Conservation (phyloP, 139 green algal genomes). For the Dunaliella primolecta region DNA sequence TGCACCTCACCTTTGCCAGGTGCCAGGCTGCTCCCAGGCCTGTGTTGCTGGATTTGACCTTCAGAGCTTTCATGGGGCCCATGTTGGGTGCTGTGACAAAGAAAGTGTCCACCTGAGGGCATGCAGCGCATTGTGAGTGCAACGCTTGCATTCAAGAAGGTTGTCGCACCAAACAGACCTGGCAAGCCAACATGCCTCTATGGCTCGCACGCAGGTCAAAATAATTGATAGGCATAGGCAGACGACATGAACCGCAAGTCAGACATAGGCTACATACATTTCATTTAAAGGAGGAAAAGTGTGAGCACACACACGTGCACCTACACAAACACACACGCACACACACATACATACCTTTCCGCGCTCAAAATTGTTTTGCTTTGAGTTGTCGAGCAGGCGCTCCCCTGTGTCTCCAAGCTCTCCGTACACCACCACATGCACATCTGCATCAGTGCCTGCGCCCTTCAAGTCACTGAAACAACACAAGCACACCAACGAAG, state of each 20-base stretch:
- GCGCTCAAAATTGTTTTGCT: slow-evolving; percentile 43
- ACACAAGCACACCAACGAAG: no score
- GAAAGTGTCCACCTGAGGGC: slow-evolving; percentile 40
- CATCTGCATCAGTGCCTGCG: slow-evolving; percentile 56
- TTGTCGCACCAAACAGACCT: no score
- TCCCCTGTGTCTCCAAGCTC: slow-evolving; percentile 40
- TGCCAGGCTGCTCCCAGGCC: slow-evolving; percentile 51
- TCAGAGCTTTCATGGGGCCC: slow-evolving; percentile 43
- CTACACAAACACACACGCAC: not conserved
- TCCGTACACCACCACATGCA: slow-evolving; percentile 43
- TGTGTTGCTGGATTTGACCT: slow-evolving; percentile 31
- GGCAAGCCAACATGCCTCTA: no score
- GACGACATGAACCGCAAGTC: no score
- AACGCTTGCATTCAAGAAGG: no score
- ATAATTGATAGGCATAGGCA: no score
- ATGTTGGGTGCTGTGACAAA: slow-evolving; percentile 44
- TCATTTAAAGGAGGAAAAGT: no score
- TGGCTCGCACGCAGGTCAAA: no score
- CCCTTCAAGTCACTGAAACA: slow-evolving; percentile 30
- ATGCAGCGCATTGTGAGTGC: not conserved
- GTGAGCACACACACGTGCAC: not conserved
- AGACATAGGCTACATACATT: no score
- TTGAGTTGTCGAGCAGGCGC: slow-evolving; percentile 37
- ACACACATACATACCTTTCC: slow-evolving; percentile 18
- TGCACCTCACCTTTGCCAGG: slow-evolving; percentile 29